Conservation (phyloP, 495 filamentous ascomycete species). For the Penicillium malachiteum region DNA sequence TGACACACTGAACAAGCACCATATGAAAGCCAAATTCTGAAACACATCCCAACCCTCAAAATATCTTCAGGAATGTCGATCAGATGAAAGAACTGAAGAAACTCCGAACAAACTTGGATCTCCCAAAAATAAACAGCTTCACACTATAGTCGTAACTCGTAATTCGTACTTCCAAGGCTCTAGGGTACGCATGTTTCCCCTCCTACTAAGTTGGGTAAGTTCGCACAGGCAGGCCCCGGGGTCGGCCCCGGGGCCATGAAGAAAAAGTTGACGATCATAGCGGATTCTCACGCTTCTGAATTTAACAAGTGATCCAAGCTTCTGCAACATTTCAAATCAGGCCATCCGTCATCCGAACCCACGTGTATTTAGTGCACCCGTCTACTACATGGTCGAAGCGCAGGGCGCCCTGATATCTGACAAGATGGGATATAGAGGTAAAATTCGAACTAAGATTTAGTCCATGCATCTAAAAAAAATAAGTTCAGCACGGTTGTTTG, state of each 20-base stretch:
- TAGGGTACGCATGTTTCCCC: background rate
- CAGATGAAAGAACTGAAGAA: background rate
- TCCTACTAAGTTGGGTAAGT: background rate
- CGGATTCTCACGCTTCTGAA: background rate
- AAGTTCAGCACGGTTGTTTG: too few species aligned
- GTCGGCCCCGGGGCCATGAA: background rate
- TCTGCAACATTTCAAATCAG: background rate
- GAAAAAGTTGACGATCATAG: background rate
- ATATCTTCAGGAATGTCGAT: background rate
- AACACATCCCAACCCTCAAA: background rate
- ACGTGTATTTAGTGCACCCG: background rate
- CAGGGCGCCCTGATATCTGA: background rate
- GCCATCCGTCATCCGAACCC: conserved; percentile 3
- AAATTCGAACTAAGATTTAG: background rate
- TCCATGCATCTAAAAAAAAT: background rate
- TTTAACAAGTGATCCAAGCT: conserved; percentile 2
- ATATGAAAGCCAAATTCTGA: background rate
- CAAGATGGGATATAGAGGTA: background rate
- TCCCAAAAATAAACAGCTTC: background rate
- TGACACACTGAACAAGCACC: background rate
- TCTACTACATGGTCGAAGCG: conserved; percentile 2
- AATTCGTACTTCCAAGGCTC: background rate
- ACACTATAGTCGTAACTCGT: background rate
- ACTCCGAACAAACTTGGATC: background rate
- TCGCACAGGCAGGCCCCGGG: background rate